Conservation (phyloP, 1,139 yeast genomes). For the Candida albicans region DNA sequence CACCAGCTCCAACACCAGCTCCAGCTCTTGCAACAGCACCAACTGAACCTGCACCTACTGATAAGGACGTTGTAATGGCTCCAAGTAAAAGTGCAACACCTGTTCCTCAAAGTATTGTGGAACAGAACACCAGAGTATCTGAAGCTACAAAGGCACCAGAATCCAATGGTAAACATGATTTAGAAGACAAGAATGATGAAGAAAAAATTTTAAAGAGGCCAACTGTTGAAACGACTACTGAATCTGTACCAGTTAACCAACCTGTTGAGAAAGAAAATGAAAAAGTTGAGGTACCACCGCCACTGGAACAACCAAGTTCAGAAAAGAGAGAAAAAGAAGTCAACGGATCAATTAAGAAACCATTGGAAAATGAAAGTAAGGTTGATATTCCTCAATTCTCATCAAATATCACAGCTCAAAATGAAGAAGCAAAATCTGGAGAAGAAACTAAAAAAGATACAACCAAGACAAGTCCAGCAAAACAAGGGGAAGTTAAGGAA, state of each 20-base stretch:
- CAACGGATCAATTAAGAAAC: slow-evolving; percentile 1
- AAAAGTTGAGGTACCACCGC: too few species aligned
- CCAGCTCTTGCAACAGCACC: neutral
- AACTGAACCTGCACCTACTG: slow-evolving; percentile 5
- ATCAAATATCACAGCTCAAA: slow-evolving; percentile 22
- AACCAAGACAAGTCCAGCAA: neutral
- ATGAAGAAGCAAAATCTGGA: slow-evolving; percentile 10
- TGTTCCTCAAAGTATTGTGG: neutral
- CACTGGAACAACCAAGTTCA: slow-evolving; percentile 3
- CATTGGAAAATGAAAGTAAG: neutral
- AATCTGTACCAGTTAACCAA: neutral
- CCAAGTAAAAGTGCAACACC: slow-evolving; percentile 7
- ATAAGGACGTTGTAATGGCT: neutral
- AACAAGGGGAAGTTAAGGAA: slow-evolving; percentile 1
- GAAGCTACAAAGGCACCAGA: slow-evolving; percentile 1
- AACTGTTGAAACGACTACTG: slow-evolving; percentile 8
- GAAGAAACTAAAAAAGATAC: neutral
- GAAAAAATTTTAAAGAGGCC: slow-evolving; percentile 15
- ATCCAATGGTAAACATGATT: slow-evolving; percentile 31
- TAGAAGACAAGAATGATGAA: slow-evolving; percentile 33
- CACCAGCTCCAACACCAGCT: slow-evolving; percentile 1
- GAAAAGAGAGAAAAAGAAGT: slow-evolving; percentile 4
- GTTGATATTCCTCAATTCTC: slow-evolving; percentile 23
- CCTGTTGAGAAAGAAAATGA: neutral
- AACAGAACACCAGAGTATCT: neutral